Evolutionary conservation across 805 yeast species (phyloP).

Genomic region (Cyberlindnera veronae): DNA sequence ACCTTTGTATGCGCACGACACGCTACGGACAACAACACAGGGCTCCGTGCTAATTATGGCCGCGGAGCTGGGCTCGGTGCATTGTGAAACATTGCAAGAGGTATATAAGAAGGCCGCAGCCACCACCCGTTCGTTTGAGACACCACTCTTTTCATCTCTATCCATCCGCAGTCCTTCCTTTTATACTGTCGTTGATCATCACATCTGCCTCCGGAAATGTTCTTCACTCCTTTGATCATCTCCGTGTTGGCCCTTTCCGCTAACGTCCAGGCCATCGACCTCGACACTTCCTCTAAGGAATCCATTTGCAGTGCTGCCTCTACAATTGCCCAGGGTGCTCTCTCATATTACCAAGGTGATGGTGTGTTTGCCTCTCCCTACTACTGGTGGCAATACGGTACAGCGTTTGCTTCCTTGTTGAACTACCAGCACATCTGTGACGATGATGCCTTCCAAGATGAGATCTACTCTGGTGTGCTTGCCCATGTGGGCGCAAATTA

Average conservation of each 20-base stretch:
- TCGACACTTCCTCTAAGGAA: constrained; percentile 5
- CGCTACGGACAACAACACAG: no score
- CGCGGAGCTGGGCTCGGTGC: no score
- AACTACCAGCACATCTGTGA: constrained; percentile 72
- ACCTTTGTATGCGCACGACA: no score
- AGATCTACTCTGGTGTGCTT: constrained; percentile 51
- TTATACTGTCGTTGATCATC: no score
- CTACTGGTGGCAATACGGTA: constrained; percentile 92
- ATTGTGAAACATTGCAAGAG: no score
- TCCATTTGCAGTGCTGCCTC: constrained; percentile 45
- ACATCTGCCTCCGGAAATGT: no score
- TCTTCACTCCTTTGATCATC: not conserved
- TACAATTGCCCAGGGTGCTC: constrained; percentile 54
- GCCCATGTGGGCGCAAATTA: constrained; percentile 41
- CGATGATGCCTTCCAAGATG: constrained; percentile 57
- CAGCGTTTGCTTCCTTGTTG: constrained; percentile 62
- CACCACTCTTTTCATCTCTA: no score
- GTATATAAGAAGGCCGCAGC: no score
- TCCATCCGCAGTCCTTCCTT: no score
- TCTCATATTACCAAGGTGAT: constrained; percentile 64
- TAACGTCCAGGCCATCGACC: not conserved
- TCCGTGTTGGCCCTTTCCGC: not conserved
- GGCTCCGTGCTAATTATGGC: no score
- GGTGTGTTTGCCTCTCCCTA: constrained; percentile 64
- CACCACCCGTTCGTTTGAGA: no score